Evolutionary conservation across 495 filamentous ascomycete species (phyloP).

Genomic region (Penicillium steckii): DNA sequence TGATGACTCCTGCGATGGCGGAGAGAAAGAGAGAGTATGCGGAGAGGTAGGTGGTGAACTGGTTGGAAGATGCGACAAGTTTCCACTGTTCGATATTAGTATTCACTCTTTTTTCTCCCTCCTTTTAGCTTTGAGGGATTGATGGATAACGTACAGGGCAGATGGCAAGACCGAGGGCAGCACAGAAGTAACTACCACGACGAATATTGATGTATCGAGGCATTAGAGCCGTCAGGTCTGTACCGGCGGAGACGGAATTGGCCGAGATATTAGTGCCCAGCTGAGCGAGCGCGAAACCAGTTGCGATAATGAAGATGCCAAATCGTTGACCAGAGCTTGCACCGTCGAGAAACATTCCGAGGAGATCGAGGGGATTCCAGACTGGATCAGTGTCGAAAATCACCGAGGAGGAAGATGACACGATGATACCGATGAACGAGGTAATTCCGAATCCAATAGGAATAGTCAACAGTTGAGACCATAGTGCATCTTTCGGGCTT

Average conservation of each 20-base stretch:
- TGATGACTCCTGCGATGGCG: slow-evolving; percentile 87
- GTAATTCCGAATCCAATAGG: slow-evolving; percentile 84
- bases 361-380: slow-evolving; percentile 83
- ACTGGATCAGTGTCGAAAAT: slow-evolving; percentile 72
- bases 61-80: slow-evolving; percentile 72
- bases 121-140: background rate
- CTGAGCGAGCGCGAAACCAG: slow-evolving; percentile 83
- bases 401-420: slow-evolving; percentile 78
- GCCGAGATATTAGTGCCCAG: slow-evolving; percentile 92
- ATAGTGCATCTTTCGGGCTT: slow-evolving; percentile 80
- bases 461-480: slow-evolving; percentile 86
- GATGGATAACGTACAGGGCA: slow-evolving; percentile 55
- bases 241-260: slow-evolving; percentile 86
- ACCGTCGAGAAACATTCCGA: slow-evolving; percentile 70
- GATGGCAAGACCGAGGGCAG: slow-evolving; percentile 79
- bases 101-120: background rate
- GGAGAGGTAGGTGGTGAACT: slow-evolving; percentile 92
- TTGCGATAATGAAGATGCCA: slow-evolving; percentile 83
- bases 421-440: slow-evolving; percentile 91
- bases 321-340: slow-evolving; percentile 75
- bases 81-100: slow-evolving; percentile 56
- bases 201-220: slow-evolving; percentile 87
- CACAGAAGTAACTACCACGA: slow-evolving; percentile 88
- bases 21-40: slow-evolving; percentile 96
- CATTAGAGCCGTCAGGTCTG: slow-evolving; percentile 87